Evolutionary conservation across 2,329 filamentous ascomycete genomes (phyloP), one percentile per base, ranked within the genome.

Genomic region (Colletotrichum tofieldiae): DNA sequence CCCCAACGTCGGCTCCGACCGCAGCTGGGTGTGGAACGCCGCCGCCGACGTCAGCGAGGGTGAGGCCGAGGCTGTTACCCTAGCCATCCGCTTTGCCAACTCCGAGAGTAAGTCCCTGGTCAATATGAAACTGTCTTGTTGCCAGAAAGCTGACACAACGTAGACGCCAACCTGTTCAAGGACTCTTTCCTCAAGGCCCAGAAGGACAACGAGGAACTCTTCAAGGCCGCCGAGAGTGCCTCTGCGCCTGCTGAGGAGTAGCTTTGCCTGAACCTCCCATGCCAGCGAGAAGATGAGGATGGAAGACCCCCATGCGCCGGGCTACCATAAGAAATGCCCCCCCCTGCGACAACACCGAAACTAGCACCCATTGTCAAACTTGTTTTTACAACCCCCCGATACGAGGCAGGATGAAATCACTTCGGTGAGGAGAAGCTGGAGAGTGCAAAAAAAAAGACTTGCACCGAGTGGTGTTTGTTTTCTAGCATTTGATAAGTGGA

Each of bases 11-110:
- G 96, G 96, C 80, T 97, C 94, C 80, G 96, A 99, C 88, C 93
- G 96, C 84, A 97, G 93, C 87, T 99, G 96, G 96, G 96, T 99
- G 77, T 99, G 96, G 96, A 98, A 98, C 81, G 96, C 95, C 73
- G 93, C 95, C 71, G 96, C 96, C 77, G 96, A 99, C 88, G 96
- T 98, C 78, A 98, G 94, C 81, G 96, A 99, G 89, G 96, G 96
- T 74, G 96, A 98, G 87, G 93, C 96, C 75, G 96, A 99, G 89
- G 94, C 95, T 67, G 93, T 95, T 80, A 99, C 96, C 67, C 90
- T 99, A 79, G 96, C 96, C 76, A 98, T 99, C 79, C 95, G 96
- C 77, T 98, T 99, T 80, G 96, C 93, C 86, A 99, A 98, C 89
- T 93, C 94, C 77, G 96, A 99, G 82, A 98, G 95, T 98, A 89